Conservation (phyloP, 192 early-diverging fungal species). For the Thamnidium elegans region DNA sequence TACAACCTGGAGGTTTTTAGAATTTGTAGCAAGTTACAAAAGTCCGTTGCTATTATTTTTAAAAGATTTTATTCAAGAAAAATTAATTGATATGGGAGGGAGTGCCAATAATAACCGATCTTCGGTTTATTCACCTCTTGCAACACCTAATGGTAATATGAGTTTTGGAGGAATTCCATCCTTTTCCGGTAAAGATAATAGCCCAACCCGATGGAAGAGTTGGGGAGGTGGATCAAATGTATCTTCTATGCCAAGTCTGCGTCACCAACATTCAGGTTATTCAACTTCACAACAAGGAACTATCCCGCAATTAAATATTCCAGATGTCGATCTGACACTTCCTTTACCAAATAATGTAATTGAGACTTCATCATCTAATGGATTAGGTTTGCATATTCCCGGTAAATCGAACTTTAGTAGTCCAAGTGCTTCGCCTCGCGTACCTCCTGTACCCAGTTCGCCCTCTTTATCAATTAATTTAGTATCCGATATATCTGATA, state of each 20-base stretch:
- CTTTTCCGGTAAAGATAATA: conserved; percentile 5
- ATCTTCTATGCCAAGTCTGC: conserved; percentile 9
- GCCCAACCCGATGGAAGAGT: conserved; percentile 40
- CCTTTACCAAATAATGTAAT: not conserved
- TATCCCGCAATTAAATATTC: conserved; percentile 1
- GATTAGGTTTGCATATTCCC: conserved; percentile 18
- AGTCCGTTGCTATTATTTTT: conserved; percentile 47
- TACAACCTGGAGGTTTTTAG: conserved; percentile 51
- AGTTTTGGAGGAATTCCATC: conserved; percentile 20
- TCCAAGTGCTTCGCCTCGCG: not conserved
- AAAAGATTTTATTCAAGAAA: conserved; percentile 42
- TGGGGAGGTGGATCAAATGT: conserved; percentile 36
- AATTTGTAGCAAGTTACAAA: conserved; percentile 48
- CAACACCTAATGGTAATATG: conserved; percentile 2
- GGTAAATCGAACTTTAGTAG: not conserved
- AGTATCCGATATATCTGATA: not conserved
- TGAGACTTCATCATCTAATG: not conserved
- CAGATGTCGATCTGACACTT: not conserved
- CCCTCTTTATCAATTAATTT: not conserved
- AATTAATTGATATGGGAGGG: conserved; percentile 32
- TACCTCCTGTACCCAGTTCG: conserved; percentile 5
- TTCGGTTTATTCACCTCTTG: conserved; percentile 1
- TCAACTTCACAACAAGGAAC: not conserved
- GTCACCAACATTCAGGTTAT: not conserved
- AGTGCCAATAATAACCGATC: not conserved